These are phyloP conservation scores for Leptoxyphium fumago DNA, from an alignment of 2,329 filamentous ascomycete species.

Conservation along the genomic window DNA sequence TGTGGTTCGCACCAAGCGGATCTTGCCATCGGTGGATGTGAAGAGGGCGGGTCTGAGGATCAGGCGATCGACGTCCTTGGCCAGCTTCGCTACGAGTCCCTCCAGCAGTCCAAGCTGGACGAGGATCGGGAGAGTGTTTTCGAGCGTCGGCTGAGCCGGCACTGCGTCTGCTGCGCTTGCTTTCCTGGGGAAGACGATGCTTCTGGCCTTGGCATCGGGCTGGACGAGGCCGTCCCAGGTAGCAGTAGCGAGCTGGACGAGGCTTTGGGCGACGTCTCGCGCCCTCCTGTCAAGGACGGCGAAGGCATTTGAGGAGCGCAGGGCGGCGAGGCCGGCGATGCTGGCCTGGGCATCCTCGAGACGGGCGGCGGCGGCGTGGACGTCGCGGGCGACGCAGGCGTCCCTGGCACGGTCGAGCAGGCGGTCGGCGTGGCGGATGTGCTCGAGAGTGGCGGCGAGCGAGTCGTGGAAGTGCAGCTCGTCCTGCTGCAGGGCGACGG, in stretches of 20 bases:
- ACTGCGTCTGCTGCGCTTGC: constrained; percentile 20
- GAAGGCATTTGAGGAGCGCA: constrained; percentile 47
- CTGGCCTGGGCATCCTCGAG: constrained; percentile 37
- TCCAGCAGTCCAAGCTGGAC: constrained; percentile 13
- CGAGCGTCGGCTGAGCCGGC: constrained; percentile 1
- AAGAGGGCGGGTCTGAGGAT: constrained; percentile 16
- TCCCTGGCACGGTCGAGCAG: constrained; percentile 23
- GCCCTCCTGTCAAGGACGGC: constrained; percentile 49
- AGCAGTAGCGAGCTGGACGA: constrained; percentile 50
- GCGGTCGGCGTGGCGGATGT: constrained; percentile 35
- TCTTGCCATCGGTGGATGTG: constrained; percentile 6
- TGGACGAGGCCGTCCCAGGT: constrained; percentile 58
- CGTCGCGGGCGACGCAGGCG: constrained; percentile 28
- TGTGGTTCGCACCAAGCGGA: constrained; percentile 10
- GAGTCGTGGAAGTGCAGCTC: constrained; percentile 46
- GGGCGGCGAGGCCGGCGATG: constrained; percentile 44
- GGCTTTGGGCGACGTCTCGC: constrained; percentile 49
- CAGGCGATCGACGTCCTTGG: constrained; percentile 15
- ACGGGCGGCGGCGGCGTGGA: constrained; percentile 33
- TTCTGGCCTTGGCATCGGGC: constrained; percentile 41
- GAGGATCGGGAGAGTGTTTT: constrained; percentile 2
- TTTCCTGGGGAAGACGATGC: constrained; percentile 40
- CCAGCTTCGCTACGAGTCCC: constrained; percentile 11
- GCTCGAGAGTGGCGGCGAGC: constrained; percentile 35
- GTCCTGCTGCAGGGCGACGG: constrained; percentile 40